phyloP scores from a whole-genome alignment of 129 eudicot species.

The Dittrichia graveolens region DNA sequence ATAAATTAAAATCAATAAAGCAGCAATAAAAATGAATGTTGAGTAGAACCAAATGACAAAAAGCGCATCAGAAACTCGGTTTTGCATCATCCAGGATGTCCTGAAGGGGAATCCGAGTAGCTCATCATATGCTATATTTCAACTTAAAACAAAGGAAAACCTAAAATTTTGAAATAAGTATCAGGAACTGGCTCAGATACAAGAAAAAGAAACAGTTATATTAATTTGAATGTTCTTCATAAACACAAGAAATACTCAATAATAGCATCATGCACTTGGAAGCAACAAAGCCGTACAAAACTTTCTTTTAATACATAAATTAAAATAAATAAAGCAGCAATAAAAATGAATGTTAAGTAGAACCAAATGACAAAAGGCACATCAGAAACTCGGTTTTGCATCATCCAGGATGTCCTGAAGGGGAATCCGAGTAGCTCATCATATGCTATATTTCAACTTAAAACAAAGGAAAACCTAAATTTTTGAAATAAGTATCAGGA shows the following conservation, averaged over 20 bases:
- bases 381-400: conserved; percentile 84
- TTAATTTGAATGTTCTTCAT: neutral
- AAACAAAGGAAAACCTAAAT: neutral
- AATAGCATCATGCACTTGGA: neutral
- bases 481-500: neutral
- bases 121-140: conserved; percentile 54
- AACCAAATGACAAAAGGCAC: conserved; percentile 8
- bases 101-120: conserved; percentile 88
- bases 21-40: neutral
- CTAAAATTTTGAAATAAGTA: neutral
- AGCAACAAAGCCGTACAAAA: neutral
- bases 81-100: conserved; percentile 70
- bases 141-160: neutral
- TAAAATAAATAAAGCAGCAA: neutral
- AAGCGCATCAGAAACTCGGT: conserved; percentile 77
- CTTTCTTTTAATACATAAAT: neutral
- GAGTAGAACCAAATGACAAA: neutral
- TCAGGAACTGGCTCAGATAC: neutral
- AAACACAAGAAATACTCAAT: neutral
- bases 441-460: conserved; percentile 29
- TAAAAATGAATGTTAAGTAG: neutral
- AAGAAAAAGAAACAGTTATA: neutral
- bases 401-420: conserved; percentile 78
- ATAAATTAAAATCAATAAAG: neutral
- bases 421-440: conserved; percentile 86